Percentiles rank a stretch among this genome's conserved stretches.
Conservation (phyloP, 2,329 filamentous ascomycete genomes). For the Cercospora sp. region DNA sequence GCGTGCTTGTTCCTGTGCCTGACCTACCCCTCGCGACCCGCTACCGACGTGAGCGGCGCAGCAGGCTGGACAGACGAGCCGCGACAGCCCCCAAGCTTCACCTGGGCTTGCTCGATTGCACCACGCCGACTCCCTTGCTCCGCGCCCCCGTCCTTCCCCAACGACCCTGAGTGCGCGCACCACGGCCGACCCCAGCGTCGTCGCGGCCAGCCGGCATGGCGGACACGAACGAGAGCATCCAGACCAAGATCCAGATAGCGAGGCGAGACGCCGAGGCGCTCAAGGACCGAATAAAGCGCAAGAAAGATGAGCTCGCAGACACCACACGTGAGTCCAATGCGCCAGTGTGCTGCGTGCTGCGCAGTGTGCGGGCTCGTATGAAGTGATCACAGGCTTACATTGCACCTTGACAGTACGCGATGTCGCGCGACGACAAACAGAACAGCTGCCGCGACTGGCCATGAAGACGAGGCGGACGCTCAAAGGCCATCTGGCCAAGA, state of each 20-base stretch:
- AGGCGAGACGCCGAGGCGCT: constrained; percentile 94
- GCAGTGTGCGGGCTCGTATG: constrained; percentile 3
- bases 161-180: constrained; percentile 15
- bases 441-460: constrained; percentile 84
- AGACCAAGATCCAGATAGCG: constrained; percentile 81
- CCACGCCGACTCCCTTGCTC: constrained; percentile 15
- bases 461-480: constrained; percentile 98
- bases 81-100: constrained; percentile 10
- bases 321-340: constrained; percentile 75
- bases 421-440: constrained; percentile 88
- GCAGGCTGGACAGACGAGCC: constrained; percentile 17
- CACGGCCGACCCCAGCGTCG: constrained; percentile 20
- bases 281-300: constrained; percentile 64
- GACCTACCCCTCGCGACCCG: constrained; percentile 1
- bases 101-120: constrained; percentile 15
- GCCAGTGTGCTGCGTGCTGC: constrained; percentile 15
- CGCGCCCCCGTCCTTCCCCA: constrained; percentile 9
- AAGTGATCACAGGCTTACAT: constrained; percentile 22
- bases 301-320: constrained; percentile 99
- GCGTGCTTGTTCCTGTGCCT: constrained; percentile 13
- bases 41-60: constrained; percentile 19
- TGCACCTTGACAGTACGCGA: constrained; percentile 67
- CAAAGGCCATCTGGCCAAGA: constrained; percentile 97
- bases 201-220: constrained; percentile 41
- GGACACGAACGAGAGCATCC: constrained; percentile 53